Evolutionary conservation across 805 yeast genomes (phyloP), one percentile per base, ranked within the genome.

Genomic region (Saccharomycopsis sp.): DNA sequence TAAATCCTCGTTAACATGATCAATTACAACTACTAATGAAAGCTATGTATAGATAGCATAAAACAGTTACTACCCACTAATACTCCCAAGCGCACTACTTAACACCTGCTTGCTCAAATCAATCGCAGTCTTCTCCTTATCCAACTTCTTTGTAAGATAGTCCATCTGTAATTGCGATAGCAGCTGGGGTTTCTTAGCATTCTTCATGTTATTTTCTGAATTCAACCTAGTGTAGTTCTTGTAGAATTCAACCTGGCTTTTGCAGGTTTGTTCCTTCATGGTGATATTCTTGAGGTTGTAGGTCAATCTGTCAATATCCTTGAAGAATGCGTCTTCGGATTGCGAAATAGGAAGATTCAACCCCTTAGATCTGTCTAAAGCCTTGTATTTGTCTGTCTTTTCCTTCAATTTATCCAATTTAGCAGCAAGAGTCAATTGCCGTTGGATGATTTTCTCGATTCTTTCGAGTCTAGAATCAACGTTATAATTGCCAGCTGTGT

Each of bases 281-380:
- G 34, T 22, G 17, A 55, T 47, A 7, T 20, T n/a, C 3, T 29
- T 23, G 20, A 52, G n/a, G 3, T 42, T 44, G 12, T 51, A 19
- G 14, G 17, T 20, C 7, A 56, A 7, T n/a, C 35, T 9, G 14
- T 47, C 42, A 14, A 58, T 25, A 7, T 58, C 62, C 14, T 23
- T n/a, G 56, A 58, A 58, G 23, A 58, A 58, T 2, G 22, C 41
- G 15, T 44, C 24, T 23, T 58, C 62, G 1, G 20, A 19, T 3
- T 3, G 23, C 12, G 59, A 56, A 12, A 58, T 58, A 19, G 62
- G 62, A n/a, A 58, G 22, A 2, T 56, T 58, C 12, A 42, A 49
- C 1, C 34, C 56, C 9, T 29, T 20, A 22, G 49, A 44, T 53
- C 25, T 19, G 8, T 41, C 15, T 8, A 9, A 42, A 7, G 41